Percentiles rank a stretch among this genome's conserved stretches.
Evolutionary conservation across 257 asterid species (phyloP).

Genomic region (Ilex aquifolium): DNA sequence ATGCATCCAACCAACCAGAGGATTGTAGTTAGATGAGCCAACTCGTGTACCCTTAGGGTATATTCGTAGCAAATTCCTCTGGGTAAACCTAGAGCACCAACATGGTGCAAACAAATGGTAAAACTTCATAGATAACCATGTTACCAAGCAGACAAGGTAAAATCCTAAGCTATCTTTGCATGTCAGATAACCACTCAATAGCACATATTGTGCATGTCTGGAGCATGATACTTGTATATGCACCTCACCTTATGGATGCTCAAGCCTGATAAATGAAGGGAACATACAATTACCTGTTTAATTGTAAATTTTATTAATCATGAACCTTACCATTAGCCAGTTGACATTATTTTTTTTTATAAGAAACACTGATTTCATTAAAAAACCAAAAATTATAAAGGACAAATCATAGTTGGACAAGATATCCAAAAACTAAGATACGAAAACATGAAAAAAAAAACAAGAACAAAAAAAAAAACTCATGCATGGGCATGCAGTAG

Average conservation of each 20-base stretch:
- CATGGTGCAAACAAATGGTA: neutral
- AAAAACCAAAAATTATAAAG: too few species aligned
- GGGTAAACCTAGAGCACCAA: conserved; percentile 65
- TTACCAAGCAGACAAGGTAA: neutral
- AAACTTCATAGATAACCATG: neutral
- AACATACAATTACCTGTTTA: too few species aligned
- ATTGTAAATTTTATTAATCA: too few species aligned
- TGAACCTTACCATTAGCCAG: too few species aligned
- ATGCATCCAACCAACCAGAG: conserved; percentile 79
- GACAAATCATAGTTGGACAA: too few species aligned
- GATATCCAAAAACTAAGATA: too few species aligned
- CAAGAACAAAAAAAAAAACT: too few species aligned
- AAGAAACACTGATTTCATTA: too few species aligned
- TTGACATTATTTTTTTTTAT: too few species aligned
- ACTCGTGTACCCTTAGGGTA: conserved; percentile 83
- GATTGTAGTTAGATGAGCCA: conserved; percentile 79
- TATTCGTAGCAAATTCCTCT: conserved; percentile 66
- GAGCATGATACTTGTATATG: neutral
- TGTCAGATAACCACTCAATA: neutral
- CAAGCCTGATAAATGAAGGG: neutral
- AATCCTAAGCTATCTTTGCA: neutral
- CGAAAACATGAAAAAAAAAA: too few species aligned
- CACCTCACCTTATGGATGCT: neutral
- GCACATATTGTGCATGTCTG: neutral
- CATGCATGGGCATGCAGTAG: too few species aligned